phyloP scores from a whole-genome alignment of 148 eudicot species.

The Rhododendron simsii region DNA sequence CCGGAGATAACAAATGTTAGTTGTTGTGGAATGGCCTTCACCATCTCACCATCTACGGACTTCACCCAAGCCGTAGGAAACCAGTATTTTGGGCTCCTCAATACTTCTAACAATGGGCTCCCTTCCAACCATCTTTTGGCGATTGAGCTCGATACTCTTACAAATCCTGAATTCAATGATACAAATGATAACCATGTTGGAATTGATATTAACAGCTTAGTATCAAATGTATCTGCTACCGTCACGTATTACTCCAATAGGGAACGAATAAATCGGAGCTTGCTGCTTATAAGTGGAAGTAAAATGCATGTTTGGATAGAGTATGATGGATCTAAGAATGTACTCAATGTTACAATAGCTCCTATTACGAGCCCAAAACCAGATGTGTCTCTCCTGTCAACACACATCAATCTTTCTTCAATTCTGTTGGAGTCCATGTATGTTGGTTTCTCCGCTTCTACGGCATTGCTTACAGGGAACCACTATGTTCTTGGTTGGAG shows the following conservation, averaged over 20 bases:
- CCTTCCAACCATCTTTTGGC: slow-evolving; percentile 25
- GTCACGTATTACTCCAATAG: slow-evolving; percentile 20
- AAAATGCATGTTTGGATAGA: slow-evolving; percentile 7
- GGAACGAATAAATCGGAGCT: not conserved
- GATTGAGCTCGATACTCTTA: slow-evolving; percentile 24
- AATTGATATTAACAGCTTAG: not conserved
- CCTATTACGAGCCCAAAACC: slow-evolving; percentile 26
- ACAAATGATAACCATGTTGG: not conserved
- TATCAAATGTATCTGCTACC: slow-evolving; percentile 25
- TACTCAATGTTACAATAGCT: slow-evolving; percentile 32
- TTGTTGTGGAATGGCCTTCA: slow-evolving; percentile 16
- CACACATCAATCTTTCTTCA: slow-evolving; percentile 20
- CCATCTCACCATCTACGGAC: slow-evolving; percentile 13
- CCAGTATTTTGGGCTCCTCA: slow-evolving; percentile 18
- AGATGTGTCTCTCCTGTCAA: slow-evolving; percentile 14
- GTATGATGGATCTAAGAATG: slow-evolving; percentile 21
- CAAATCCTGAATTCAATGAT: slow-evolving; percentile 11
- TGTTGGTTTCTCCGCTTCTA: slow-evolving; percentile 23
- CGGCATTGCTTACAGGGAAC: not conserved
- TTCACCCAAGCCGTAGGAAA: slow-evolving; percentile 3
- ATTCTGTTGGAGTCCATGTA: slow-evolving; percentile 28
- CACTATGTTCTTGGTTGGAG: slow-evolving; percentile 30
- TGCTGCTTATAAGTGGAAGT: not conserved
- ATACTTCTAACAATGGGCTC: not conserved
- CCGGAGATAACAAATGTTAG: not conserved